These are phyloP conservation scores for Phytophthora ramorum DNA, from an alignment of 352 stramenopile genomes.

Conservation along the genomic window DNA sequence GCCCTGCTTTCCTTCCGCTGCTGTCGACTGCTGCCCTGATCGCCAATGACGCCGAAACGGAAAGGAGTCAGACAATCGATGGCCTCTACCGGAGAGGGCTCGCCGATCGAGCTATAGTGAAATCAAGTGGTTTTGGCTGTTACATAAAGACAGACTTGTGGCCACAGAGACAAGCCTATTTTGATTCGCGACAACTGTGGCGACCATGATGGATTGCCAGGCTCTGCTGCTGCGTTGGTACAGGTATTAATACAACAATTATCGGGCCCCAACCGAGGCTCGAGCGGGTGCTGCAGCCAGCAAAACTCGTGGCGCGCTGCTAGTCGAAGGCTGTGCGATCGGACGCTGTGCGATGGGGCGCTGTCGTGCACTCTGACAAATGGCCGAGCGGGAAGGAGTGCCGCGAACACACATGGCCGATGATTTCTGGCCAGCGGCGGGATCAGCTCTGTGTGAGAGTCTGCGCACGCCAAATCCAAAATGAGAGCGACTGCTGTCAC, in stretches of 20 bases:
- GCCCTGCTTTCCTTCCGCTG: neutral
- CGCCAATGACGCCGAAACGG: constrained; percentile 23
- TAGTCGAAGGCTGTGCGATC: constrained; percentile 8
- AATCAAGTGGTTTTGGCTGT: constrained; percentile 17
- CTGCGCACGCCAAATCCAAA: no score
- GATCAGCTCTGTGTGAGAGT: neutral
- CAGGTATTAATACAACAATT: neutral
- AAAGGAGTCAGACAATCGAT: constrained; percentile 28
- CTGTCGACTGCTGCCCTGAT: constrained; percentile 10
- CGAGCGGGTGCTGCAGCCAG: neutral
- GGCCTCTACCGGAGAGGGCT: constrained; percentile 11
- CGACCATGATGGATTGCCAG: constrained; percentile 7
- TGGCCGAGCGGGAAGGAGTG: constrained; percentile 13
- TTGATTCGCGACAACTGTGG: neutral
- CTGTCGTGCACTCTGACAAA: constrained; percentile 7
- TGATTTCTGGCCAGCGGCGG: no score
- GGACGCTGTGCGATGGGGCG: constrained; percentile 4
- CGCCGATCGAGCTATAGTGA: constrained; percentile 14
- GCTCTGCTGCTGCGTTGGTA: neutral
- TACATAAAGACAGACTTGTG: constrained; percentile 5
- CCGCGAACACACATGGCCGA: constrained; percentile 26
- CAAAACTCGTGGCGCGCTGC: constrained; percentile 3
- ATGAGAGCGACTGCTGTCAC: no score
- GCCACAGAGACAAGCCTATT: neutral
- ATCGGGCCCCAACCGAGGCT: no score